Conservation (phyloP, 345 rosid genomes). For the Arabis alpina region DNA sequence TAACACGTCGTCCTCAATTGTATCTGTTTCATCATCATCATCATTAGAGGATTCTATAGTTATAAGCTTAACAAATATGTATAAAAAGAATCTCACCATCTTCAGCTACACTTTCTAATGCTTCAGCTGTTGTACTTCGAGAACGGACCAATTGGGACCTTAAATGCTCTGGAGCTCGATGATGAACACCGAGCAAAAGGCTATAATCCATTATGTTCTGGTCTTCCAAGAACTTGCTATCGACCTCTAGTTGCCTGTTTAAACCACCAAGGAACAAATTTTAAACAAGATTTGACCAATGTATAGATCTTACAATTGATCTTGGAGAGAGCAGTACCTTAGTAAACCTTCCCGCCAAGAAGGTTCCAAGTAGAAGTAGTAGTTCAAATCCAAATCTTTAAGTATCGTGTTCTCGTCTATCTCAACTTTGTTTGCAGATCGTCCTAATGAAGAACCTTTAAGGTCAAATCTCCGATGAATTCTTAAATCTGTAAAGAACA, state of each 20-base stretch:
- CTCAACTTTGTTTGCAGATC: constrained; percentile 89
- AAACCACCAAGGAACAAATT: constrained; percentile 10
- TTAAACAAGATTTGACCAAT: neutral
- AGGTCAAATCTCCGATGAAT: constrained; percentile 96
- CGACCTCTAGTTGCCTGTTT: constrained; percentile 84
- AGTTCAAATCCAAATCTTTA: constrained; percentile 91
- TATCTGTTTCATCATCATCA: constrained; percentile 46
- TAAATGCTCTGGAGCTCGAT: constrained; percentile 94
- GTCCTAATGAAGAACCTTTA: constrained; percentile 94
- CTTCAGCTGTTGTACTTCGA: constrained; percentile 57
- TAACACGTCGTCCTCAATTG: constrained; percentile 73
- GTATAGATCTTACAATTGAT: constrained; percentile 10
- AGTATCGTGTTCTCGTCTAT: constrained; percentile 95
- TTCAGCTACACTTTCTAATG: constrained; percentile 84
- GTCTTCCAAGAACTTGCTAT: constrained; percentile 79
- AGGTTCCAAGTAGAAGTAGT: constrained; percentile 83
- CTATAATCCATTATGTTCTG: constrained; percentile 97
- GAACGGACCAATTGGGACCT: constrained; percentile 52
- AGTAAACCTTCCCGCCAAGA: constrained; percentile 91
- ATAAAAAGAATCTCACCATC: constrained; percentile 57
- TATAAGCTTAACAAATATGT: neutral
- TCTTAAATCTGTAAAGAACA: constrained; percentile 98
- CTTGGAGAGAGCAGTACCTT: constrained; percentile 47
- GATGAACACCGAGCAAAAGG: constrained; percentile 96
- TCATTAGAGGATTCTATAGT: neutral